Base-by-base conservation (phyloP, 371 early-diverging fungal genomes). In the Apophysomyces trapeziformis region DNA sequence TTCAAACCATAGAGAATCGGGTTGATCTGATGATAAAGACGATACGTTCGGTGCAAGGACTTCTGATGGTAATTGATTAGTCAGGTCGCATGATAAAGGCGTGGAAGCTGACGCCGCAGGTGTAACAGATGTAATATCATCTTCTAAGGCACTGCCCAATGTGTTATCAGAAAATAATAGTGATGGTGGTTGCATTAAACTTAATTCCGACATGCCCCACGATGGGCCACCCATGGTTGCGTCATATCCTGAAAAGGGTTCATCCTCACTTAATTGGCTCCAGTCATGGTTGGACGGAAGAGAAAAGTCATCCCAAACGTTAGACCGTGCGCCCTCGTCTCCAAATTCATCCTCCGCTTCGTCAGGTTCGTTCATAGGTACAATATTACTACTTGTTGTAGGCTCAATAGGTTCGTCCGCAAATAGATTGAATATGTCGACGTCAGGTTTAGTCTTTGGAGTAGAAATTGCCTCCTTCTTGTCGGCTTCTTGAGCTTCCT, bases 1-100 rank as follows among this genome's bases (percentile, higher is more conserved):
- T 65, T 78, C 68, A 61, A 74, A 78, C 79, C 79, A 78, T 16
- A 73, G 38, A 5, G 63, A 65, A 62, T 72, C 72, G 11, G 58
- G 44, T 39, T 59, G 41, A 18, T 43, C 38, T n/a, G 60, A 35
- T 60, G 54, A 50, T 21, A 50, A 21, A 5, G 54, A 50, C 9
- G 54, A 50, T 11, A 21, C 54, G 21, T 50, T 50, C 5, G 54
- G 54, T 6, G 21, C 54, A 16, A 50, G 54, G 9, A 50, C 54
- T 4, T 50, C 54, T 11, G 54, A 50, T 11, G 54, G 54, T 9
- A 50, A 26, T 11, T 50, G 54, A 50, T 50, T 50, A 9, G 54
- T 50, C 21, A 50, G 5, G 21, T 50, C 54, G 21, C 54, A 50
- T 21, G 54, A 50, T n/a, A 50, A 43, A 26, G 60, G 45, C 11